A percentile compares a stretch with the other conserved stretches of the same genome.
Conservation (phyloP, 345 rosid species). For the Psidium friedrichsthalianum region DNA sequence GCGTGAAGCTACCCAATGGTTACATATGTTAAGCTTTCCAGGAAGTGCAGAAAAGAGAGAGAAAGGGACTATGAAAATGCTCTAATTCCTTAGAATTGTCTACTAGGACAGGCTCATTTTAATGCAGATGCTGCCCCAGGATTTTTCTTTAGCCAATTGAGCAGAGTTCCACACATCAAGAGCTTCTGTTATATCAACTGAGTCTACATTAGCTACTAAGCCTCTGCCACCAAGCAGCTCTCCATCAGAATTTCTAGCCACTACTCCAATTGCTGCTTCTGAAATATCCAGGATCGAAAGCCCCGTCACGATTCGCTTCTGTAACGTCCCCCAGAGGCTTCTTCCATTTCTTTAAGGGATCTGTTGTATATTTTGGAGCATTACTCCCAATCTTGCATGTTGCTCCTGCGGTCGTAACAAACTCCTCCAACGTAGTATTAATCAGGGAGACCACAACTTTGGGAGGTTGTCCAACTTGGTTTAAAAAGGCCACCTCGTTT, state of each 20-base stretch:
- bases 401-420: too few relatives aligned
- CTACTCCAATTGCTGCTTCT: not conserved
- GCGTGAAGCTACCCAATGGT: not conserved
- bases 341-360: too few relatives aligned
- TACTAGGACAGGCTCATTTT: not conserved
- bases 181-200: too few relatives aligned
- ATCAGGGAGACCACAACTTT: not conserved
- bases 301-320: too few relatives aligned
- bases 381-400: too few relatives aligned
- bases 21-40: not conserved
- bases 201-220: too few relatives aligned
- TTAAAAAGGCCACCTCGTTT: not conserved
- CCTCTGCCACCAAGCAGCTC: not conserved
- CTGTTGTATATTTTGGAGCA: not conserved
- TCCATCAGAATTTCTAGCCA: not conserved
- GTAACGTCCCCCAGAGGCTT: too few relatives aligned
- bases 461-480: not conserved
- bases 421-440: not conserved
- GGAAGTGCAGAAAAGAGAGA: not conserved
- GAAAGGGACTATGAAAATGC: not conserved
- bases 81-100: not conserved
- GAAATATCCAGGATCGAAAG: not conserved
- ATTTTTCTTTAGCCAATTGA: not conserved
- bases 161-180: too few relatives aligned
- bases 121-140: not conserved